Evolutionary conservation across 768 basidiomycete species (phyloP), one percentile per base, ranked within the genome.

Genomic region (Hebeloma cylindrosporum): DNA sequence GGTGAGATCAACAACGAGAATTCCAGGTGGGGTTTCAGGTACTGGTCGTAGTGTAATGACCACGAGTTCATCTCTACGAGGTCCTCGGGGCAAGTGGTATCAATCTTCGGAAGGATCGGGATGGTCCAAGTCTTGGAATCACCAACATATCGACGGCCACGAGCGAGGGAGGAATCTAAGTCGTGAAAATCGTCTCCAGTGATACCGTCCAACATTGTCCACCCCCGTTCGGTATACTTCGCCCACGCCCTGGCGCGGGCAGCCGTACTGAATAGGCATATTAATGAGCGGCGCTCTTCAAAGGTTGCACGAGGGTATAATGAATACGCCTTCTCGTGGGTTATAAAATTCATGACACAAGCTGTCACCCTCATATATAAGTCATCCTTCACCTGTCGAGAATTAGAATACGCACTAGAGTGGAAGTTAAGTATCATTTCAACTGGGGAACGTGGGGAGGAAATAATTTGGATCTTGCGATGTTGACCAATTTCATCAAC

Each of bases 281-380:
- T 18, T 5, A 55, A 20, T 5, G 53, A 43, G 4, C 44, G 28
- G 2, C 47, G 43, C 14, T 48, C 43, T 16, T 68, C 61, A 41
- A 73, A 73, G 1, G 74, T 77, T 2, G 66, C 68, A 0, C 48
- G 26, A 2, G 75, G 75, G 52, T 68, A 76, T 5, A 73, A 48
- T 0, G 69, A 62, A 41, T 70, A 73, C 0, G 72, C 75, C 0
- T 57, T 56, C 11, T 69, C 62, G 52, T 65, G 62, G 1, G 69
- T 60, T 48, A 76, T 71, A 4, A 74, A 47, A 46, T 76, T 77
- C 66, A 73, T 70, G 1, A 73, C 72, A 33, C 62, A 63, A 2
- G 72, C 72, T 72, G 34, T 26, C 1, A 11, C n/a, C n/a, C n/a
- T n/a, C n/a, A n/a, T n/a, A 28, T 22, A 30, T 40, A n/a, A 26